These are phyloP conservation scores for Grosmannia serpens DNA, from an alignment of 2,329 filamentous ascomycete genomes.

Conservation along the genomic window DNA sequence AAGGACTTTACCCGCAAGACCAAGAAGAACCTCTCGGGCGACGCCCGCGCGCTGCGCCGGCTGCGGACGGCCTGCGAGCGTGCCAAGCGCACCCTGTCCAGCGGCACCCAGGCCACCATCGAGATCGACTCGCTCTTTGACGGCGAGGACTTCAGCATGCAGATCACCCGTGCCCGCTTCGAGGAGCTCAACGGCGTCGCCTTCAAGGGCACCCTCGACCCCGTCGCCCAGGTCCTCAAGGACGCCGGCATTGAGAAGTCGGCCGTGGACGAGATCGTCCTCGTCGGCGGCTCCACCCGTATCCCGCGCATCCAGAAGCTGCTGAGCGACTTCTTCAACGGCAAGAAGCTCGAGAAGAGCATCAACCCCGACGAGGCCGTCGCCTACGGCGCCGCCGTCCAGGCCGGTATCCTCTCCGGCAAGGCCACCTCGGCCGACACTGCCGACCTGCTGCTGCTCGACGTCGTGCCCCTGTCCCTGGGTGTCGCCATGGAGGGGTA, in stretches of 20 bases:
- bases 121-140: slow-evolving; percentile 99
- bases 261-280: slow-evolving; percentile 94
- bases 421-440: slow-evolving; percentile 96
- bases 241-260: slow-evolving; percentile 80
- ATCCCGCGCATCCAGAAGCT: slow-evolving; percentile 99
- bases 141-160: slow-evolving; percentile 92
- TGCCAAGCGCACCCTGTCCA: slow-evolving; percentile 97
- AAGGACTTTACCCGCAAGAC: slow-evolving; percentile 51
- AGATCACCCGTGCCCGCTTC: slow-evolving; percentile 97
- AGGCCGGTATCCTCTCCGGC: slow-evolving; percentile 96
- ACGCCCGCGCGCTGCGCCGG: slow-evolving; percentile 87
- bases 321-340: slow-evolving; percentile 96
- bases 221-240: slow-evolving; percentile 93
- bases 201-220: slow-evolving; percentile 86
- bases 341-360: slow-evolving; percentile 99
- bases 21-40: slow-evolving; percentile 51
- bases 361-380: slow-evolving; percentile 99
- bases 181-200: slow-evolving; percentile 96
- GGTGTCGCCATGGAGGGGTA: slow-evolving; percentile 86
- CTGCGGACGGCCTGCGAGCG: slow-evolving; percentile 97
- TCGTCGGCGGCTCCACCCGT: slow-evolving; percentile 98
- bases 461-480: slow-evolving; percentile 91
- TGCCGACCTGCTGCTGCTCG: slow-evolving; percentile 84
- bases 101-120: slow-evolving; percentile 91
- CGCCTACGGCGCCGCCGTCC: slow-evolving; percentile 95